Evolutionary conservation across 2,329 filamentous ascomycete genomes (phyloP), one percentile per base, ranked within the genome.

Genomic region (Penicillium vulpinum): DNA sequence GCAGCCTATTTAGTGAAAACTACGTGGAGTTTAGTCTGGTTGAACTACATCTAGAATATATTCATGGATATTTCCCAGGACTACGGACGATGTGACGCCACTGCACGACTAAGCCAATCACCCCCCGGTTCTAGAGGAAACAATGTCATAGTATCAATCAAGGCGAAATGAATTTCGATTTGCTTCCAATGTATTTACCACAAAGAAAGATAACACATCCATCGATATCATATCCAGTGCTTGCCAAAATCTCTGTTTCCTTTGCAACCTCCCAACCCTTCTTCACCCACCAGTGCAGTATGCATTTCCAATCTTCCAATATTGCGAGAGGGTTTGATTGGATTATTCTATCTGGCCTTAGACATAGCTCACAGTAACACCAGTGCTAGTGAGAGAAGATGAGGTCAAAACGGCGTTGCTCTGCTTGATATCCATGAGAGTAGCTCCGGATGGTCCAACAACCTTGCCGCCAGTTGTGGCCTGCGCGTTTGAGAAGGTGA

Each of bases 371-470:
- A 49, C 46, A 11, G 16, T 49, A 18, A 49, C 46, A 26, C 46
- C 38, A n/a, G 10, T 16, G 22, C 33, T 16, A 13, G 22, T 38
- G 18, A 36, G 10, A 18, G 64, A 66, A 18, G 54, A 56, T 21
- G 58, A 59, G 18, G 75, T 77, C 52, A 76, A 56, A 43, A 77
- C 67, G 24, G 61, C 31, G 54, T 48, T 54, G 43, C 59, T 69
- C 69, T 80, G 77, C 69, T 76, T 58, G 51, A 81, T 78, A 53
- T 81, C 78, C 44, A 80, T 66, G 57, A 80, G 70, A 11, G 70
- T 73, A 21, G 74, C 73, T 15, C 71, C 76, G 9, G 66, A 66
- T 5, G 72, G 69, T 4, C 73, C 68, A 15, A 71, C 71, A 31
- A 63, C 71, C 46, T 53, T 65, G 18, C 60, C 62, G 16, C 45